Evolutionary conservation across 257 asterid species (phyloP).

Genomic region (Haberlea rhodopensis): DNA sequence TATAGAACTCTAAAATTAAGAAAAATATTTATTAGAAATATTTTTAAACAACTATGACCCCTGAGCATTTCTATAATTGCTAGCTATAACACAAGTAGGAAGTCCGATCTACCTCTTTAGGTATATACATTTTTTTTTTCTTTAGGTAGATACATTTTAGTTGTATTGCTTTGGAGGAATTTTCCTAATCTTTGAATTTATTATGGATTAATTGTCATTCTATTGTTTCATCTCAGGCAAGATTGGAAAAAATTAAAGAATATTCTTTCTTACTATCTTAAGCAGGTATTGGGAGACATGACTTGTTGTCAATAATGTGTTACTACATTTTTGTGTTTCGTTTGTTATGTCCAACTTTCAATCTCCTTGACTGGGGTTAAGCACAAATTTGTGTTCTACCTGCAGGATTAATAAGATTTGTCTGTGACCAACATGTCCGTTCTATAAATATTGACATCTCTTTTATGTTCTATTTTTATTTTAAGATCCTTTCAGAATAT

Average conservation of each 20-base stretch:
- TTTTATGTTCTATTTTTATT: slow-evolving; percentile 21
- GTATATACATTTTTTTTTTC: neutral
- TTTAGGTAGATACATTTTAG: neutral
- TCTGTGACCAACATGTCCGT: neutral
- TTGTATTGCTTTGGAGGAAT: neutral
- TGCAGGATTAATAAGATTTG: slow-evolving; percentile 5
- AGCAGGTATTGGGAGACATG: slow-evolving; percentile 63
- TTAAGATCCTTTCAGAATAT: slow-evolving; percentile 72
- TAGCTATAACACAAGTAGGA: neutral
- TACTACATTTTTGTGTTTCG: slow-evolving; percentile 1
- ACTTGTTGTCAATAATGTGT: slow-evolving; percentile 20
- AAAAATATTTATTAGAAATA: neutral
- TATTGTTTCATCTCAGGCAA: slow-evolving; percentile 53
- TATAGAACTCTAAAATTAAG: neutral
- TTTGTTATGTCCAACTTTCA: slow-evolving; percentile 17
- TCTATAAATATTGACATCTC: neutral
- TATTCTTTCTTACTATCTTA: slow-evolving; percentile 66
- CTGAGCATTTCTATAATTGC: neutral
- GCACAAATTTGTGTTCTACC: slow-evolving; percentile 10
- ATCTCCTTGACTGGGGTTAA: slow-evolving; percentile 12
- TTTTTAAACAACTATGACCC: neutral
- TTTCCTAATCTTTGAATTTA: slow-evolving; percentile 7
- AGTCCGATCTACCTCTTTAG: neutral
- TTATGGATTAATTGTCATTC: slow-evolving; percentile 23
- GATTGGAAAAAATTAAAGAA: slow-evolving; percentile 76